phyloP scores from a whole-genome alignment of 2,329 filamentous ascomycete species.

The Raffaelea ambrosiae region DNA sequence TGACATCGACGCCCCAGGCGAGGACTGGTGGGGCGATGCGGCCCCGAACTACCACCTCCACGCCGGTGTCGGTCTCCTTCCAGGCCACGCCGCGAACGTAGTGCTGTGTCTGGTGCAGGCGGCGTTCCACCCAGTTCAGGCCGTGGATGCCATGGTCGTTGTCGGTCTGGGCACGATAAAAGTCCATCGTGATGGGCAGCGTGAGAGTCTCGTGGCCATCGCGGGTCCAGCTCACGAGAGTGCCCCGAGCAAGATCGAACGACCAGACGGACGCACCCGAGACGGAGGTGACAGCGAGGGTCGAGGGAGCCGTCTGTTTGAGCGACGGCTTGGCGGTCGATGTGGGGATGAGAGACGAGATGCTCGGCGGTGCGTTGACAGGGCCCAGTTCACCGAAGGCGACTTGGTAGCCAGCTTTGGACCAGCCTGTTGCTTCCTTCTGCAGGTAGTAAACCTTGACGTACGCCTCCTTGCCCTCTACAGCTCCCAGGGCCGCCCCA shows the following conservation, averaged over 20 bases:
- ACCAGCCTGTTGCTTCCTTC: conserved; percentile 39
- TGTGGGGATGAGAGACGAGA: not conserved
- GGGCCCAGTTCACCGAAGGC: conserved; percentile 36
- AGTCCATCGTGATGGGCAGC: conserved; percentile 27
- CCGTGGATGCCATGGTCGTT: not conserved
- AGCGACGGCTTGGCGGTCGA: not conserved
- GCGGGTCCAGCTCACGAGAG: conserved; percentile 31
- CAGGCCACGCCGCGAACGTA: not conserved
- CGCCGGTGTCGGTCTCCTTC: conserved; percentile 21
- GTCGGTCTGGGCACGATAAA: conserved; percentile 45
- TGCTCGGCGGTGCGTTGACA: not conserved
- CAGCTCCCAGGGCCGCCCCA: conserved; percentile 13
- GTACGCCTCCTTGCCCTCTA: conserved; percentile 29
- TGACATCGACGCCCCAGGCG: conserved; percentile 47
- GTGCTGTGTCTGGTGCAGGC: conserved; percentile 22
- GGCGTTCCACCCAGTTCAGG: conserved; percentile 15
- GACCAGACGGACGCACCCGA: not conserved
- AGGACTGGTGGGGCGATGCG: conserved; percentile 55
- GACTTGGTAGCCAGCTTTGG: conserved; percentile 38
- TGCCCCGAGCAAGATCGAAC: conserved; percentile 19
- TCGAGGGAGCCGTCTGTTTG: not conserved
- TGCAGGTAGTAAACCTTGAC: conserved; percentile 40
- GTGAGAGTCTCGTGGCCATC: conserved; percentile 18
- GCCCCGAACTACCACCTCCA: conserved; percentile 30
- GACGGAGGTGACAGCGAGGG: not conserved